These are phyloP conservation scores for Peronosclerospora sorghi DNA, from an alignment of 352 stramenopile species.

Conservation along the genomic window DNA sequence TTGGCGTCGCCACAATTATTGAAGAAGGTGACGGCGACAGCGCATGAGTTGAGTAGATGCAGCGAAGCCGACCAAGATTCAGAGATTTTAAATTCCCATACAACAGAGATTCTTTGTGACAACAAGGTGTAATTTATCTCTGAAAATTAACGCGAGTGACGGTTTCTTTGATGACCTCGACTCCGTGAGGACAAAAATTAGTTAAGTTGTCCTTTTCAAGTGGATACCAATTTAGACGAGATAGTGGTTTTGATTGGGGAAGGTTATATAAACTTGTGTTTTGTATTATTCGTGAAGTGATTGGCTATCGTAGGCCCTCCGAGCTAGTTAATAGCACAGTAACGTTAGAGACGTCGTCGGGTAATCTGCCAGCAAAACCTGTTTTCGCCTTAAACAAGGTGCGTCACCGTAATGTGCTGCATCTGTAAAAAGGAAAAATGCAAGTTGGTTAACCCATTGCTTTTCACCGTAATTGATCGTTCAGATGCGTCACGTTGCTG, in stretches of 20 bases:
- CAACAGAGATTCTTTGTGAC: conserved; percentile 3
- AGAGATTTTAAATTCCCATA: not conserved
- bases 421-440: not conserved
- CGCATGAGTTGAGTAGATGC: conserved; percentile 6
- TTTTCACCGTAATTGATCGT: conserved; percentile 2
- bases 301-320: conserved; percentile 67
- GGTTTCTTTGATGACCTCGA: conserved; percentile 36
- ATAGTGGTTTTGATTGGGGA: conserved; percentile 25
- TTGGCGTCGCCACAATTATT: conserved; percentile 11
- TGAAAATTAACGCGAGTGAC: conserved; percentile 40
- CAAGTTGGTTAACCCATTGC: not conserved
- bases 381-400: conserved; percentile 88
- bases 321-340: conserved; percentile 9
- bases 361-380: conserved; percentile 45
- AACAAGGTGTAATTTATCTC: not conserved
- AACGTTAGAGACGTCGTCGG: conserved; percentile 65
- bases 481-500: conserved; percentile 89
- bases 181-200: not conserved
- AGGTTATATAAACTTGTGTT: conserved; percentile 17
- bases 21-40: conserved; percentile 3
- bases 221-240: conserved; percentile 6
- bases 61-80: conserved; percentile 1
- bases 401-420: conserved; percentile 9
- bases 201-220: conserved; percentile 9
- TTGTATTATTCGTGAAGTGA: conserved; percentile 62